Conservation (phyloP, 495 filamentous ascomycete genomes). For the Hypoxylon subgilvum region DNA sequence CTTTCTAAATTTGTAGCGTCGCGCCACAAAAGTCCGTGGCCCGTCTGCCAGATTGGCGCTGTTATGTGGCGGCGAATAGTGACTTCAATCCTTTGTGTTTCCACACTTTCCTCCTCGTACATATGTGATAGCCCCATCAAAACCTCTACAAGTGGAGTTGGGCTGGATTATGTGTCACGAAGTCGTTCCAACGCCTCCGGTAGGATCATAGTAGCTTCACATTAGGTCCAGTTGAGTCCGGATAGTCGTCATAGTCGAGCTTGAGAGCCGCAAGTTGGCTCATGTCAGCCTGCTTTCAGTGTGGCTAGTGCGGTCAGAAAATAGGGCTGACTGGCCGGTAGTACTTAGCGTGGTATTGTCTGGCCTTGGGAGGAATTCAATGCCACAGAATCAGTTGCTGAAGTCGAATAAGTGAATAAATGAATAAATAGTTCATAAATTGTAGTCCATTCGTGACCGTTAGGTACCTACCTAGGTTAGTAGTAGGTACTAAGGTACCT, state of each 20-base stretch:
- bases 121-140: not conserved
- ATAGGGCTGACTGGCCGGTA: constrained; percentile 2
- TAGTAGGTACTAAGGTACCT: no score
- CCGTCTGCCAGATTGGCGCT: constrained; percentile 43
- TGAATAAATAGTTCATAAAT: no score
- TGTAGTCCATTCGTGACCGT: no score
- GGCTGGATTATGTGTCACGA: not conserved
- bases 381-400: no score
- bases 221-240: not conserved
- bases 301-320: not conserved
- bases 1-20: constrained; percentile 4
- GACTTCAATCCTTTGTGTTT: constrained; percentile 16
- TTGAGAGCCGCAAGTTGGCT: constrained; percentile 7
- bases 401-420: no score
- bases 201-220: constrained; percentile 1
- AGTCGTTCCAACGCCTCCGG: not conserved
- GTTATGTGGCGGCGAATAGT: constrained; percentile 25
- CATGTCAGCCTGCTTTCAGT: not conserved
- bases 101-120: constrained; percentile 7
- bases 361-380: no score
- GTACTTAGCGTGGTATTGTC: not conserved
- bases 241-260: not conserved
- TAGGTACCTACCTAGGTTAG: no score
- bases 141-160: not conserved
- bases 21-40: constrained; percentile 16